These are phyloP conservation scores for Ceratocystis destructans DNA, from an alignment of 2,329 filamentous ascomycete genomes.

Conservation along the genomic window DNA sequence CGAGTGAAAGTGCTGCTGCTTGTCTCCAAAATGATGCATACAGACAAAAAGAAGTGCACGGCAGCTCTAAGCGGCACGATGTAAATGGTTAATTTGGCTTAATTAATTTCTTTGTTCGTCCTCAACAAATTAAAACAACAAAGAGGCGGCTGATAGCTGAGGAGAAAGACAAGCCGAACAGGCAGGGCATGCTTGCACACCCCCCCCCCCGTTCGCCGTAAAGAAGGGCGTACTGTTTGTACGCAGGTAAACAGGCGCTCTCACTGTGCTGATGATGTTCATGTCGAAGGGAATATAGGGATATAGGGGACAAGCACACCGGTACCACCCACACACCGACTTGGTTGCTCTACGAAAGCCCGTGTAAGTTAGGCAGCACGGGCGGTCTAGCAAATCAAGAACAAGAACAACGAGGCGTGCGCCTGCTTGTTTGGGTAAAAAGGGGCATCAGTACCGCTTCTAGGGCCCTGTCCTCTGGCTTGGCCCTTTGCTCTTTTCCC, in stretches of 20 bases:
- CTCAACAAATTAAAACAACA: conserved; percentile 2
- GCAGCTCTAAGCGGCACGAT: not conserved
- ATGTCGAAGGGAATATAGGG: too few species aligned
- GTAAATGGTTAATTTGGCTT: not conserved
- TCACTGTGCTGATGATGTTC: too few species aligned
- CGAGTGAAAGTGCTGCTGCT: not conserved
- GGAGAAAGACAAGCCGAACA: too few species aligned
- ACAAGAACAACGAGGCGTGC: not conserved
- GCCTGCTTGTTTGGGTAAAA: conserved; percentile 10
- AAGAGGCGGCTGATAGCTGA: not conserved
- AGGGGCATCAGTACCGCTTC: conserved; percentile 3
- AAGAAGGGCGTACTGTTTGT: too few species aligned
- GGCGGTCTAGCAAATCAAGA: not conserved
- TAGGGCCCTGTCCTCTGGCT: not conserved
- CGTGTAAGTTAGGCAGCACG: too few species aligned
- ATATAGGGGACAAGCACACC: too few species aligned
- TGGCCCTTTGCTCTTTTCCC: not conserved
- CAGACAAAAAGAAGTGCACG: not conserved
- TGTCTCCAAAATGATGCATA: not conserved
- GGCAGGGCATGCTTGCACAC: too few species aligned
- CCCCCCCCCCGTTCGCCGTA: too few species aligned
- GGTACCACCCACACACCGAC: too few species aligned
- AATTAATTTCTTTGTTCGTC: not conserved
- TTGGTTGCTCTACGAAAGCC: too few species aligned
- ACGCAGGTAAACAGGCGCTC: too few species aligned